phyloP scores from a whole-genome alignment of 2,329 filamentous ascomycete species.

The Xylaria sp. region DNA sequence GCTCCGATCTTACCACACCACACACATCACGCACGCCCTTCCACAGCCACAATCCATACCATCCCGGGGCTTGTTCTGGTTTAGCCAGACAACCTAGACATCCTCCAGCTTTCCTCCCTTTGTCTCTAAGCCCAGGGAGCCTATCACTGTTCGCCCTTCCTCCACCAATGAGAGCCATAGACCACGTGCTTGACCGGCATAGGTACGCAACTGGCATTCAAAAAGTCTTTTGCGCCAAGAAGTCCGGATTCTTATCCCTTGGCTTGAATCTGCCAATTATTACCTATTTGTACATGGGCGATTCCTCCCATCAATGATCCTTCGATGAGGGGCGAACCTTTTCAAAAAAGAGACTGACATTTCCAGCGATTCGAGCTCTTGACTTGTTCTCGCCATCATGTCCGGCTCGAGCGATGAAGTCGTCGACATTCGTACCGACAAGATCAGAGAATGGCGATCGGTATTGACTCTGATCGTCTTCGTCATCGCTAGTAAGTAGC shows the following conservation, averaged over 20 bases:
- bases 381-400: conserved; percentile 17
- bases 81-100: neutral
- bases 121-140: neutral
- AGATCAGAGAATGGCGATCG: conserved; percentile 61
- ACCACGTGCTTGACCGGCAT: neutral
- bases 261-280: neutral
- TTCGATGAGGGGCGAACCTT: neutral
- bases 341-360: conserved; percentile 1
- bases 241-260: neutral
- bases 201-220: neutral
- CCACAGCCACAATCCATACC: conserved; percentile 7
- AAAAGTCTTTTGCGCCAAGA: neutral
- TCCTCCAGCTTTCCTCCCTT: neutral
- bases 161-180: neutral
- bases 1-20: neutral
- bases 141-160: neutral
- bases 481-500: conserved; percentile 60
- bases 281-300: neutral
- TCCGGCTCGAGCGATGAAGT: conserved; percentile 9
- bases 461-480: conserved; percentile 67
- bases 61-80: neutral
- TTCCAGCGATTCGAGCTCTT: neutral
- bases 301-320: neutral
- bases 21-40: neutral
- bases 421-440: conserved; percentile 41